Base-by-base conservation (phyloP, 139 green algal genomes). In the Coelastrella sp. region DNA sequence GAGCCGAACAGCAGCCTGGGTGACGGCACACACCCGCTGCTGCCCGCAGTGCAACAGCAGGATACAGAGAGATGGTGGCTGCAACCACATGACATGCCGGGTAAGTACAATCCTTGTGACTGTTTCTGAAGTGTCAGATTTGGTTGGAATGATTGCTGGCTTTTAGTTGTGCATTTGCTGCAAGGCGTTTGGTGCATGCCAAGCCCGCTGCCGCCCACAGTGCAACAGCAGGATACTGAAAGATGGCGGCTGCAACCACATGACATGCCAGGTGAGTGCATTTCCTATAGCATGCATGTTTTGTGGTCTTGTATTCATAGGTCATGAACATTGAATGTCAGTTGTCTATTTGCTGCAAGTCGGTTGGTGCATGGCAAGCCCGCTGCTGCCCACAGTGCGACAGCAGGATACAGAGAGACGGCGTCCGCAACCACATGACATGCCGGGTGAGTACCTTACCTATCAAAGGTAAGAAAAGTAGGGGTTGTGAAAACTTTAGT, bases 41-140 rank as follows among this genome's bases (percentile, higher is more conserved):
- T 86, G 80, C 80, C 58, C 59, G 0, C 19, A 56, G 3, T 86
- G 80, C 59, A 86, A 10, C 19, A 65, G 16, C 10, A 58, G 59
- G 7, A 71, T 86, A 54, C 80, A 86, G 23, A 86, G 61, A 16
- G 19, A 86, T n/a, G 80, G 80, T 59, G 80, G 80, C 20, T 86
- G 80, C 59, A 86, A 86, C 59, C 80, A 86, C 59, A 86, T 86
- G 59, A 83, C 85, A 14, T 82, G 73, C 73, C 23, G 61, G 85
- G 85, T 84, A 23, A 7, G 19, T 22, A 23, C 5, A 22, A 71
- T 19, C 8, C 61, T 71, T 71, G 10, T 71, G 61, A 47, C 32
- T 47, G 32, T 47, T 71, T 71, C 61, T 71, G 61, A 10, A 71
- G 61, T 71, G 8, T 10, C 11, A 19, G 10, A 71, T 71, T 10